Percentiles rank a stretch among this genome's conserved stretches.
phyloP scores from a whole-genome alignment of 2,329 filamentous ascomycete species.

The Bipolaris oryzae region DNA sequence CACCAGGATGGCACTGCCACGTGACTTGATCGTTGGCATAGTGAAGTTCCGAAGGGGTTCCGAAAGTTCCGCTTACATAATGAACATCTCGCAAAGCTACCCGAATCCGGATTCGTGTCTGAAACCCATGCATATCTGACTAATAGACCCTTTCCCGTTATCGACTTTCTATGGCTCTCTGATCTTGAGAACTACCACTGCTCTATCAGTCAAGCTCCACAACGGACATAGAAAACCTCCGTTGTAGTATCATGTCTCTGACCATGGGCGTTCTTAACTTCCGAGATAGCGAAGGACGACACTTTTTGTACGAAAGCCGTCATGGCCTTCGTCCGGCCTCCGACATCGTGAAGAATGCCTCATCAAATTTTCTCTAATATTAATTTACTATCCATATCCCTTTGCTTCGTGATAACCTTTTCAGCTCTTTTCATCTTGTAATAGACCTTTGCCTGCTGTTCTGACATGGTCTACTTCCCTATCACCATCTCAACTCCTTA shows the following conservation, averaged over 20 bases:
- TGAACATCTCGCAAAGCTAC: neutral
- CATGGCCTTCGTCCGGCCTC: neutral
- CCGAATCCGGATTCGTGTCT: neutral
- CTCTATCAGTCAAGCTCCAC: neutral
- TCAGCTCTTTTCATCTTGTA: neutral
- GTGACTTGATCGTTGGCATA: too few species aligned
- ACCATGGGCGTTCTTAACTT: neutral
- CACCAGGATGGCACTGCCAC: neutral
- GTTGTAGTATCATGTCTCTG: neutral
- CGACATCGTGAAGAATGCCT: neutral
- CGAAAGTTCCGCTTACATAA: constrained; percentile 1
- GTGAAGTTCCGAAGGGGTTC: neutral
- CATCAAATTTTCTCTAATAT: neutral
- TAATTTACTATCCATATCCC: neutral
- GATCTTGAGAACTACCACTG: neutral
- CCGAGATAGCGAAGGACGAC: neutral
- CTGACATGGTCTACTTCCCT: neutral
- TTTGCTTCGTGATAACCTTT: neutral
- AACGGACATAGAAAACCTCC: neutral
- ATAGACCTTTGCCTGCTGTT: neutral
- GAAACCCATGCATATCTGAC: neutral
- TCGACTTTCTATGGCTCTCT: neutral
- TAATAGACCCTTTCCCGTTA: neutral
- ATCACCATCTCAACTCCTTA: neutral
- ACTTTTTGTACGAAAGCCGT: neutral